Evolutionary conservation across 2,329 filamentous ascomycete genomes (phyloP).

Genomic region (Nigrospora oryzae): DNA sequence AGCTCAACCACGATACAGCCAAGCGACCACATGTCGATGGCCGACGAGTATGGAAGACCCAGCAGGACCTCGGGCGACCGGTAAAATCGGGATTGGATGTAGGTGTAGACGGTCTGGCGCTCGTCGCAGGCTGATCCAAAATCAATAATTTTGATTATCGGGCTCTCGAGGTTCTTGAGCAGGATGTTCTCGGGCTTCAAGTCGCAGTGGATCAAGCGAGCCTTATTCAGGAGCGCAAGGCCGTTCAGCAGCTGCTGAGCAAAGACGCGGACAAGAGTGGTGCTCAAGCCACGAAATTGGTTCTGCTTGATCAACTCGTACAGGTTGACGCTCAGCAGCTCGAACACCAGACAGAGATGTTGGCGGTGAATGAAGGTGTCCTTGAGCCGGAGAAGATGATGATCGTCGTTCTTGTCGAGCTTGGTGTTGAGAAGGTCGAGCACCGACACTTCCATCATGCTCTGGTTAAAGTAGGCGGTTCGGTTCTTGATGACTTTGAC

Average conservation of each 20-base stretch:
- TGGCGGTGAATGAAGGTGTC: conserved; percentile 98
- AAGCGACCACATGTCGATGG: conserved; percentile 99
- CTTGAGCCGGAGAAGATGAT: conserved; percentile 87
- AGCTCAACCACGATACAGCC: conserved; percentile 97
- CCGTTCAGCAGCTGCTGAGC: conserved; percentile 94
- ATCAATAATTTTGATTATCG: conserved; percentile 99
- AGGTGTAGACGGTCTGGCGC: conserved; percentile 96
- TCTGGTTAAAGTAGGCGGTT: conserved; percentile 98
- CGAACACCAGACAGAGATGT: conserved; percentile 93
- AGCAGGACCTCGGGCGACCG: conserved; percentile 91
- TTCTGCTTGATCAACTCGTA: conserved; percentile 99
- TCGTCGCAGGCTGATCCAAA: conserved; percentile 98
- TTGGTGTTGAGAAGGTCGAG: conserved; percentile 95
- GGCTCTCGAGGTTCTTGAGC: conserved; percentile 94
- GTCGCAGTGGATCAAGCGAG: conserved; percentile 94
- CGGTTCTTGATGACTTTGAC: conserved; percentile 99
- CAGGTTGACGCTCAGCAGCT: conserved; percentile 91
- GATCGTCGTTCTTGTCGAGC: conserved; percentile 98
- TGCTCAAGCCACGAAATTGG: conserved; percentile 94
- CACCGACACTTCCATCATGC: conserved; percentile 99
- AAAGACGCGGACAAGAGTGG: conserved; percentile 92
- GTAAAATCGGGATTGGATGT: conserved; percentile 98
- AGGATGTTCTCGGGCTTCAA: conserved; percentile 97
- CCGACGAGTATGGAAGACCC: conserved; percentile 94
- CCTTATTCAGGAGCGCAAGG: conserved; percentile 86